Base-by-base conservation (phyloP, 768 basidiomycete species). In the Sarcomyxa edulis region DNA sequence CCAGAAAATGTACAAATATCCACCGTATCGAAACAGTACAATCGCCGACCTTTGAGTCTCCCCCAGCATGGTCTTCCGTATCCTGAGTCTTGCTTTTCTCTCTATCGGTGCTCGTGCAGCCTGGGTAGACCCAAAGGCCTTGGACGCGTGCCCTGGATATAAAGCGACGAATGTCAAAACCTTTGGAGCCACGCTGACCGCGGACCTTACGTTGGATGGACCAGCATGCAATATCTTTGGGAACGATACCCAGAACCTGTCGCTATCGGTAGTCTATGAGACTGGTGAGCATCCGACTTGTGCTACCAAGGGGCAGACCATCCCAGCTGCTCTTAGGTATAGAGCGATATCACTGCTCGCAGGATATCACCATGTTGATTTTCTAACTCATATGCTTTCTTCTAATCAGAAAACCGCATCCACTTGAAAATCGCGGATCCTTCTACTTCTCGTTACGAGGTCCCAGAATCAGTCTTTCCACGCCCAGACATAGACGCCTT, bases 61-160 rank as follows among this genome's bases (percentile, higher is more conserved):
- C n/a, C n/a, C n/a, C n/a, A n/a, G n/a, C n/a, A n/a, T n/a, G n/a
- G n/a, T n/a, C n/a, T n/a, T n/a, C n/a, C n/a, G n/a, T n/a, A n/a
- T n/a, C n/a, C n/a, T n/a, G n/a, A n/a, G n/a, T n/a, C n/a, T n/a
- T n/a, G n/a, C n/a, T n/a, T n/a, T n/a, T n/a, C n/a, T n/a, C n/a
- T n/a, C n/a, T n/a, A n/a, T n/a, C n/a, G n/a, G n/a, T n/a, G n/a
- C n/a, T n/a, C n/a, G n/a, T n/a, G n/a, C n/a, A n/a, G n/a, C n/a
- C n/a, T n/a, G n/a, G n/a, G 35, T 36, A 6, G 21, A 36, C 32
- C 62, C 66, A 4, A 45, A 48, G 10, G 51, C 62, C 6, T 64
- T 80, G 26, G 77, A 80, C 48, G 68, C 71, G 1, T 84, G 80
- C 51, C 69, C 78, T 1, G 80, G 81, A 11, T 82, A 84, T 55